A percentile compares a stretch with the other conserved stretches of the same genome.
Conservation (phyloP, 352 stramenopile genomes). For the Hyphochytrium catenoides region DNA sequence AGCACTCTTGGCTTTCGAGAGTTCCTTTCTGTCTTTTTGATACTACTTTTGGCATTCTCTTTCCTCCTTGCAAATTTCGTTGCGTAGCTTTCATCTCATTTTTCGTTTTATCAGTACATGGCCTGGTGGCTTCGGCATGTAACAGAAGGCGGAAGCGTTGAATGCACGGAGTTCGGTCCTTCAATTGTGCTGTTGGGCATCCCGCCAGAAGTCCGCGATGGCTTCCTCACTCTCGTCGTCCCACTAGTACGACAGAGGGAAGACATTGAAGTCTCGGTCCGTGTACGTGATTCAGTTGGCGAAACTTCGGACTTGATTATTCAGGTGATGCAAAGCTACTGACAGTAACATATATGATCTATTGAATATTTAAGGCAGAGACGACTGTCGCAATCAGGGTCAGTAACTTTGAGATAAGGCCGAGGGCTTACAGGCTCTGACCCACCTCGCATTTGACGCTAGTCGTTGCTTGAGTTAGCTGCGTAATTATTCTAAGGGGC, state of each 20-base stretch:
- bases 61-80: too few species aligned
- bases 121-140: background rate
- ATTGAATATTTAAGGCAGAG: too few species aligned
- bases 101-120: background rate
- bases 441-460: too few species aligned
- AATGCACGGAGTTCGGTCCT: conserved; percentile 26
- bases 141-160: conserved; percentile 9
- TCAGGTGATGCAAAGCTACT: conserved; percentile 15
- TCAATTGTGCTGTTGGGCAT: conserved; percentile 37
- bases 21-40: conserved; percentile 13
- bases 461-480: too few species aligned
- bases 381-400: too few species aligned
- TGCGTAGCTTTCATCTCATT: too few species aligned
- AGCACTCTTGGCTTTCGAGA: conserved; percentile 26
- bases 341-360: too few species aligned
- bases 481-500: too few species aligned
- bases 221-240: conserved; percentile 42
- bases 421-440: too few species aligned
- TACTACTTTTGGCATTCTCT: background rate
- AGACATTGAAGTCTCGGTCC: conserved; percentile 26
- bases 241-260: conserved; percentile 39
- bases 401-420: too few species aligned
- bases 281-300: conserved; percentile 25
- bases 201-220: conserved; percentile 33
- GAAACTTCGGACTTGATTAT: conserved; percentile 37